phyloP scores from a whole-genome alignment of 495 filamentous ascomycete genomes.

The Beverwykella pulmonaria region DNA sequence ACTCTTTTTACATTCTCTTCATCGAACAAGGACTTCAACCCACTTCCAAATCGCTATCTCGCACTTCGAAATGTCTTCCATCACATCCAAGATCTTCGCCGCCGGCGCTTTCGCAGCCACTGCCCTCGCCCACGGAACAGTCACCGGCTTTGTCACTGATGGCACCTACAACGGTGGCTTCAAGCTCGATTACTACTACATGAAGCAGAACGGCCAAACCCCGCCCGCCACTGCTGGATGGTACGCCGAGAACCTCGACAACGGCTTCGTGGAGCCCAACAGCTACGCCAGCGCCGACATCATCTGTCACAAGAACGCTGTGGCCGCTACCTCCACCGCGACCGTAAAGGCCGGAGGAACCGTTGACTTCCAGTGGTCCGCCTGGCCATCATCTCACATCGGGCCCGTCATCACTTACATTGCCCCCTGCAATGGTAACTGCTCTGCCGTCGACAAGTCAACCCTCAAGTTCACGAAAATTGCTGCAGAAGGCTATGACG shows the following conservation, averaged over 20 bases:
- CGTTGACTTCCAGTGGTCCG: slow-evolving; percentile 31
- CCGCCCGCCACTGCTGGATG: slow-evolving; percentile 17
- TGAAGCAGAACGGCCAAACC: slow-evolving; percentile 12
- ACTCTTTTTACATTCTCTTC: slow-evolving; percentile 21
- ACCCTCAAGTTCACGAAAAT: slow-evolving; percentile 36
- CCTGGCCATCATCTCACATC: slow-evolving; percentile 32
- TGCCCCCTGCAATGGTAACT: slow-evolving; percentile 24
- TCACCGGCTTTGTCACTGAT: slow-evolving; percentile 18
- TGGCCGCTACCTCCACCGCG: background rate
- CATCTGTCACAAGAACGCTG: slow-evolving; percentile 33
- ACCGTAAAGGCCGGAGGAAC: slow-evolving; percentile 25
- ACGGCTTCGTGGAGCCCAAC: slow-evolving; percentile 25
- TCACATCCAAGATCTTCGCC: slow-evolving; percentile 8
- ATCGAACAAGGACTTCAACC: slow-evolving; percentile 3
- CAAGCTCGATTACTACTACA: slow-evolving; percentile 29
- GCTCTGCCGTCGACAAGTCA: slow-evolving; percentile 17
- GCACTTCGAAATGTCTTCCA: background rate
- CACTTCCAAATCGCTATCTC: background rate
- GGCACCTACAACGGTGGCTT: slow-evolving; percentile 19
- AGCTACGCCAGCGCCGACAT: slow-evolving; percentile 20
- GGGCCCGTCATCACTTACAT: slow-evolving; percentile 38
- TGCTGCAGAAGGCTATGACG: slow-evolving; percentile 24
- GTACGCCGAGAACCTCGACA: slow-evolving; percentile 35
- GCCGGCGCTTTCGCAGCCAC: slow-evolving; percentile 19
- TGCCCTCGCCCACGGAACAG: slow-evolving; percentile 26